Base-by-base conservation (phyloP, 2,329 filamentous ascomycete genomes). In the Apiospora aurea region DNA sequence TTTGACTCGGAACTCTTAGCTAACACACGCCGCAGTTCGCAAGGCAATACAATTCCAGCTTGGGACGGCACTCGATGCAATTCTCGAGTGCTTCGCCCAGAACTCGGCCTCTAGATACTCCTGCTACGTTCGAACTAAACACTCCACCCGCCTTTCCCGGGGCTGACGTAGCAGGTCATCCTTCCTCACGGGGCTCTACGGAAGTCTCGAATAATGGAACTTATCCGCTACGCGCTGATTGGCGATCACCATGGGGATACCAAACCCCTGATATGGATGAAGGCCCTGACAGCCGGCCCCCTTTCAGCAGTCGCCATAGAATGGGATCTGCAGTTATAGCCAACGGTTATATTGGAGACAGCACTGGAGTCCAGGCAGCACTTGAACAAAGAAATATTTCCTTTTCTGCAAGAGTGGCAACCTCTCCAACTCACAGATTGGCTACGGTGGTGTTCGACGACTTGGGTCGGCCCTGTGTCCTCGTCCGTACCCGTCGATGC, bases 1-100 rank as follows among this genome's bases (percentile, higher is more conserved):
- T 43, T 14, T 43, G 41, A 8, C 41, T 43, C 13, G 8, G 0
- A 43, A 43, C 41, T 3, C 41, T 34, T 14, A 16, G 44, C 44
- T 69, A 16, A 69, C 44, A 38, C 7, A 8, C 29, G 13, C 18
- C 29, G 16, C 68, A 69, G 47, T 69, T 69, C 13, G 14, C 46
- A n/a, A 57, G 68, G 24, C 46, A 34, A 41, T 69, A 69, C 34
- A 69, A 72, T 24, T 67, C 69, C 44, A 67, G 51, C 34, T n/a
- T 64, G 11, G 57, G 57, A 24, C 29, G 57, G 11, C 57, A 64
- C 29, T 24, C 57, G 34, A 38, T 64, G 29, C 57, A 64, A 64
- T n/a, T 64, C 4, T 34, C 57, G 34, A 41, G 57, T 29, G 34
- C 38, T 41, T 51, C 47, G 47, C n/a, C 38, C 24, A 41, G 61